Base-by-base conservation (phyloP, 768 basidiomycete genomes). In the Russula virescens region DNA sequence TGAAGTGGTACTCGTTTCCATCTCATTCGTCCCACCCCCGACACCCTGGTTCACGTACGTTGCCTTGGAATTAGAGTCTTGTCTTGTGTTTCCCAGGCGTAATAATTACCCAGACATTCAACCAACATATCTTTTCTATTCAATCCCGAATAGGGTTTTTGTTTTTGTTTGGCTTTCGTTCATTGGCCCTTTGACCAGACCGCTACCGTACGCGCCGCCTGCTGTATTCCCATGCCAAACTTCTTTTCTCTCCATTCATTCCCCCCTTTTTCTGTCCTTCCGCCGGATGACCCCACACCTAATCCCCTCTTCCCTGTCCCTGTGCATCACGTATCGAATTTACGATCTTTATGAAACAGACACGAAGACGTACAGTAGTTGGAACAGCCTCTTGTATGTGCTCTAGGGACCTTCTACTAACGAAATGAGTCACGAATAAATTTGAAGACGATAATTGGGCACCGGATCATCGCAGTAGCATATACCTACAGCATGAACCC, bases 261-360 rank as follows among this genome's bases (percentile, higher is more conserved):
- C n/a, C 16, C n/a, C 51, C 35, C 13, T 51, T 51, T 51, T 42
- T 38, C n/a, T n/a, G n/a, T 43, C 19, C 49, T 43, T 43, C 14
- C 23, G 26, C 47, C 23, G 38, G 16, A 5, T 28, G 2, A 18
- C 25, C 21, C n/a, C 31, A 31, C 31, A 31, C 8, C 31, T 31
- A 31, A 4, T 31, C 31, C 31, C 31, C 31, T 31, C 31, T 3
- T 8, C 31, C 8, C 8, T 4, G 31, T 31, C 8, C 8, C 31
- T n/a, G 8, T 8, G 31, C 31, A 31, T 8, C 8, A 8, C 31
- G 11, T 14, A n/a, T n/a, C n/a, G n/a, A n/a, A n/a, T 19, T 61
- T 61, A 61, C 61, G 61, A 61, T 42, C 31, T 34, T 61, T 50
- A 61, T 38, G 61, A 61, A 55, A 40, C 28, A 48, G 38, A 54